Base-by-base conservation (phyloP, 1,284 basidiomycete genomes). In the Irpex rosettiformis region DNA sequence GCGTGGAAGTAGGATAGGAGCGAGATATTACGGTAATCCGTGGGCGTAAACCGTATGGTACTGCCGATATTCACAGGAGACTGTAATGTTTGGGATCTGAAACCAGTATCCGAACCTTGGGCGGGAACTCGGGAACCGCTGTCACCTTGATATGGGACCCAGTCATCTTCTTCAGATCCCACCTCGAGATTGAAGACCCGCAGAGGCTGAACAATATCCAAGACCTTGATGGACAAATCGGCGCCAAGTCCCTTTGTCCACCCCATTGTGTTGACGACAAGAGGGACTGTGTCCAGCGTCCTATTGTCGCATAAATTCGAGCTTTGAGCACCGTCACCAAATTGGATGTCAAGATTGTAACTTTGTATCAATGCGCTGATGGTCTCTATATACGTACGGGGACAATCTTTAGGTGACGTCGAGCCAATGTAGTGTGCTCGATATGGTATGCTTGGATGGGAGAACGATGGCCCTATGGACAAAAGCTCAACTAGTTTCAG, bases 211-310 rank as follows among this genome's bases (percentile, higher is more conserved):
- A 88, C 73, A 16, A 88, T 73, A 1, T 79, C 79, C 68, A 94
- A 87, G 51, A 98, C 86, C 61, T 82, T 82, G 2, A 72, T 70
- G 8, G 87, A 81, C 2, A 99, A 75, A 65, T 97, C 93, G 18
- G 87, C 88, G 1, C 96, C 96, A 1, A 98, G 83, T 1, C 96
- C 96, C 71, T 96, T 98, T 13, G 85, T 84, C 96, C 96, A 99
- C 1, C 96, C 96, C 84, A 96, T 96, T 0, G 93, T 98, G 71
- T 99, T 99, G 57, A 98, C 84, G 7, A 98, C 82, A 4, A 99
- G 82, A 0, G 96, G 96, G 3, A 93, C 80, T n/a, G 70, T 60
- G 57, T 86, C 83, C 1, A 66, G 62, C 52, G 86, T 79, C 43
- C 79, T 76, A n/a, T 6, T 6, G 29, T 65, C 64, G 21, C 76